Base-by-base conservation (phyloP, 2,329 filamentous ascomycete species). In the Alternaria solani region DNA sequence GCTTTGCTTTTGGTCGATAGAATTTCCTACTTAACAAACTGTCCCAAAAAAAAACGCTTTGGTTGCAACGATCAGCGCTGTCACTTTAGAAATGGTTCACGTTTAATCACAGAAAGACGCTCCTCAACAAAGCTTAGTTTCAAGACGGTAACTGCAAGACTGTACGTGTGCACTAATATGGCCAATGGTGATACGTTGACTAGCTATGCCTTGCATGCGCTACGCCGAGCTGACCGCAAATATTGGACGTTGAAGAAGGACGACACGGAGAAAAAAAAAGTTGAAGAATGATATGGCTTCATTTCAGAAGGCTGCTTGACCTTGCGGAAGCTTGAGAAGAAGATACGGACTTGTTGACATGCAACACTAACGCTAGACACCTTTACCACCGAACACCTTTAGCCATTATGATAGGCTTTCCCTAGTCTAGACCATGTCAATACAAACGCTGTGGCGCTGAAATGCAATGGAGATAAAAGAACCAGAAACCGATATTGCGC, bases 401-500 rank as follows among this genome's bases (percentile, higher is more conserved):
- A 48, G 20, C 39, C 47, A 41, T 52, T 23, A 4, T 57, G 32
- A 28, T 36, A 43, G 38, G 47, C 47, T 5, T 46, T 32, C 41
- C 55, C 32, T 25, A 38, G 5, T 46, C 32, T 23, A 52, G 12
- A 28, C 47, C 23, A 46, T 28, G n/a, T 39, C 47, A 44, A 43
- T 14, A 44, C 46, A 36, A 49, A 49, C 32, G 46, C 30, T 25
- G 16, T 30, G 42, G 41, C 48, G 47, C 47, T 57, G 41, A 39
- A 57, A 47, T 47, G 55, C 55, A 41, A 57, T 30, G 16, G 5
- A 16, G 32, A 51, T 41, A 14, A 49, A 49, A 49, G 32, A 49
- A 20, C 9, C 20, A 38, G 46, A 14, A 49, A 49, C 32, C 30
- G 41, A 41, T 30, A 7, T 28, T 55, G 36, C 48, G 54, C 54